phyloP scores from a whole-genome alignment of 2,329 filamentous ascomycete genomes.

The Fusarium tuaranense region DNA sequence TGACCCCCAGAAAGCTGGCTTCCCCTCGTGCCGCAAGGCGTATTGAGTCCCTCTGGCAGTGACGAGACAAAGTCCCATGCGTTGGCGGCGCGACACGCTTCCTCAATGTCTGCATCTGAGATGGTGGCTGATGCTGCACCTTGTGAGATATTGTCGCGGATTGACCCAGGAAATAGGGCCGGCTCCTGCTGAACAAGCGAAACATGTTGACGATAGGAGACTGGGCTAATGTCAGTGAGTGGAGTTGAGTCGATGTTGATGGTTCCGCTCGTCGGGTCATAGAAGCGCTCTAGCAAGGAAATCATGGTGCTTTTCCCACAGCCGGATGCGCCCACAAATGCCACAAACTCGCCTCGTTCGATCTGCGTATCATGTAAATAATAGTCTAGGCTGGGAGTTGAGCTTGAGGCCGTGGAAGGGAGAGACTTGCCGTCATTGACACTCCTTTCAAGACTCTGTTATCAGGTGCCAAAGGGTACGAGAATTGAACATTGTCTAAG shows the following conservation, averaged over 20 bases:
- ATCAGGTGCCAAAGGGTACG: background rate
- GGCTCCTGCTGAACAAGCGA: slow-evolving; percentile 56
- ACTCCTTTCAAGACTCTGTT: background rate
- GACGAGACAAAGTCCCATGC: slow-evolving; percentile 57
- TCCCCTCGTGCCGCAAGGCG: slow-evolving; percentile 70
- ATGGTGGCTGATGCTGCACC: slow-evolving; percentile 47
- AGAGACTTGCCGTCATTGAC: background rate
- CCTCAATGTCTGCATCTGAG: slow-evolving; percentile 48
- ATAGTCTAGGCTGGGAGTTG: background rate
- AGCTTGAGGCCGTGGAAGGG: background rate
- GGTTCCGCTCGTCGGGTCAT: slow-evolving; percentile 50
- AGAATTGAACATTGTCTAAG: background rate
- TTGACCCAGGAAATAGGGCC: slow-evolving; percentile 59
- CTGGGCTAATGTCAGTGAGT: slow-evolving; percentile 38
- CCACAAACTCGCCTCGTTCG: background rate
- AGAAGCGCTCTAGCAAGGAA: slow-evolving; percentile 60
- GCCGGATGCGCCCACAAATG: slow-evolving; percentile 63
- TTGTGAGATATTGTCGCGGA: slow-evolving; percentile 66
- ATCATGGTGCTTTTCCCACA: slow-evolving; percentile 72
- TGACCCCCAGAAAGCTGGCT: slow-evolving; percentile 75
- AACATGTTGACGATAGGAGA: slow-evolving; percentile 48
- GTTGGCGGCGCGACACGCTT: slow-evolving; percentile 60
- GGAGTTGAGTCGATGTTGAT: slow-evolving; percentile 46
- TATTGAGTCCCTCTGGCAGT: slow-evolving; percentile 61
- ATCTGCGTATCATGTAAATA: background rate